Conservation (phyloP, 2,329 filamentous ascomycete genomes). For the Ophiostoma angusticollis region DNA sequence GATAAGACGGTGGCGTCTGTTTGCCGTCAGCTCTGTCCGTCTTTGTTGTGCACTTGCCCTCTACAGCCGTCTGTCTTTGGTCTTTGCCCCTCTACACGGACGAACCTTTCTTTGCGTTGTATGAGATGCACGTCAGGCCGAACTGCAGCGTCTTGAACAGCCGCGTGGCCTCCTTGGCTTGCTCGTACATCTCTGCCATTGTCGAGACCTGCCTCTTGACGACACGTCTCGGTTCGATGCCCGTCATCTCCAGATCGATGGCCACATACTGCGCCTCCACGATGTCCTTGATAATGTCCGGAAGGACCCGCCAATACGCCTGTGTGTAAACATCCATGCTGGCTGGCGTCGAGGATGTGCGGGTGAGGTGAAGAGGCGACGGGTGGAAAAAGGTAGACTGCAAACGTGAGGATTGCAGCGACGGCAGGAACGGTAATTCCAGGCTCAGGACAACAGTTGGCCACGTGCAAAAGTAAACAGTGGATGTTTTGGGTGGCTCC, state of each 20-base stretch:
- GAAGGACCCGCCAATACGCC: constrained; percentile 21
- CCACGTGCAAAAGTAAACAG: no score
- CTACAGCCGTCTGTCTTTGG: no score
- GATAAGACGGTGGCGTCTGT: constrained; percentile 13
- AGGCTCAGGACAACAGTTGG: no score
- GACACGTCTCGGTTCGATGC: constrained; percentile 14
- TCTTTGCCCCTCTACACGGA: no score
- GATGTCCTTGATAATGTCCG: constrained; percentile 19
- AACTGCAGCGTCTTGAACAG: constrained; percentile 24
- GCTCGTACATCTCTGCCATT: constrained; percentile 17
- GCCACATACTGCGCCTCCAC: constrained; percentile 20
- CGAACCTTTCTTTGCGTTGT: constrained; percentile 8
- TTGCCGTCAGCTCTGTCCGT: no score
- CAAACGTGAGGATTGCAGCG: no score
- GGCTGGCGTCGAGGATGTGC: not conserved
- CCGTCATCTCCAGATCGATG: constrained; percentile 28
- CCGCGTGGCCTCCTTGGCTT: constrained; percentile 18
- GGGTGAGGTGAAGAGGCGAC: not conserved
- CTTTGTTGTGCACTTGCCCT: no score
- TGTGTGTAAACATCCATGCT: constrained; percentile 18
- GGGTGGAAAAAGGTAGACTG: not conserved
- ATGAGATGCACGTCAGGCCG: constrained; percentile 23
- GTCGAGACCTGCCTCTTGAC: constrained; percentile 1
- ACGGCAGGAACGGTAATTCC: no score
- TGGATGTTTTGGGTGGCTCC: no score